Base-by-base conservation (phyloP, 225 moss, liverwort and hornwort genomes). In the Asterella californica region DNA sequence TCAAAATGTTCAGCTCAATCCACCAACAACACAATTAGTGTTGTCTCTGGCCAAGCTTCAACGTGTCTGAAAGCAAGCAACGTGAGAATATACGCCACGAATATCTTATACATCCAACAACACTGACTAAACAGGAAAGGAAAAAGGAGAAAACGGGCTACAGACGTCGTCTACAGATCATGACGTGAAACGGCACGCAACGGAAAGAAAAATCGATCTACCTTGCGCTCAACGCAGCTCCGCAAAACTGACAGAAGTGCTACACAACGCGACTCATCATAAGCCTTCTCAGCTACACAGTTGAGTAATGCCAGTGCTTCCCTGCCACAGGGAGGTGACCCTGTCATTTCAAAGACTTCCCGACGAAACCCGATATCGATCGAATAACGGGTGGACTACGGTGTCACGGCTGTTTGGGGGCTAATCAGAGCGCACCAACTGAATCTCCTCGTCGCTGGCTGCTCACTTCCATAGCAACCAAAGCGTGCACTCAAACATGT, bases 301-400 rank as follows among this genome's bases (percentile, higher is more conserved):
- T 86, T 86, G 53, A 86, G 86, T n/a, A 86, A 69, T 69, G 78
- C 83, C 67, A 86, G 33, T 15, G 86, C 83, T 80, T 86, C 86
- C 24, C 14, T 27, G 52, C 81, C 86, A 73, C 86, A 86, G 17
- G 81, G 81, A 22, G 83, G 81, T 18, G 34, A 21, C 75, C 50
- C 75, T 27, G 76, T 53, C 81, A 81, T 76, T 37, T 65, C 66
- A 25, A 76, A 76, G 15, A 7, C 29, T 47, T 2, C 0, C 27
- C 15, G 8, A 18, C 53, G 8, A 30, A 11, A 74, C 46, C 0
- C 11, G 30, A 38, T 42, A 32, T 37, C 37, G 21, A 38, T 18
- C 68, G 38, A 15, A 0, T 15, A 2, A 11, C 32, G 19, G 21
- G 0, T 36, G 5, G 3, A n/a, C n/a, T n/a, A n/a, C n/a, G n/a